These are phyloP conservation scores for Lactifluus volemus DNA, from an alignment of 768 basidiomycete species.

Conservation along the genomic window DNA sequence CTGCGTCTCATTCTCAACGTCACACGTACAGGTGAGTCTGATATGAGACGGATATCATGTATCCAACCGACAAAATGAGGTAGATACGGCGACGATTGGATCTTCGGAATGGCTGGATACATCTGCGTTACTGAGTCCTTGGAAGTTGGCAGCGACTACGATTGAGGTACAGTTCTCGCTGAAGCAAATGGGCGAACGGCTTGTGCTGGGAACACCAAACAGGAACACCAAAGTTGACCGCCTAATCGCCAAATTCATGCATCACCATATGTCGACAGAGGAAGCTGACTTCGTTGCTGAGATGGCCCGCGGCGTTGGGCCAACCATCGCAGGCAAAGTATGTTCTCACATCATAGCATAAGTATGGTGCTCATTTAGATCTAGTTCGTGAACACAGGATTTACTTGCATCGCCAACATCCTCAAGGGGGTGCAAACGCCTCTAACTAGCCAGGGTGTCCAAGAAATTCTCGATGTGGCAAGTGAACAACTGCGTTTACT, in stretches of 20 bases:
- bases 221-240: conserved; percentile 60
- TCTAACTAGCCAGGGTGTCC: conserved; percentile 23
- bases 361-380: neutral
- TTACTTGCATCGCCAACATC: conserved; percentile 54
- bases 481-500: conserved; percentile 61
- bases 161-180: conserved; percentile 72
- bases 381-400: conserved; percentile 70
- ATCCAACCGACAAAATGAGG: neutral
- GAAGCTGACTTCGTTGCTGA: conserved; percentile 81
- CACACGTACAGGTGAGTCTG: conserved; percentile 41
- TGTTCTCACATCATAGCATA: neutral
- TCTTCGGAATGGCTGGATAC: conserved; percentile 52
- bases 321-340: conserved; percentile 61
- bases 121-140: conserved; percentile 64
- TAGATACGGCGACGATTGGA: conserved; percentile 34
- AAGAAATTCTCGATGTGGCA: conserved; percentile 33
- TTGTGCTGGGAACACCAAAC: conserved; percentile 47
- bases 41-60: neutral
- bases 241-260: conserved; percentile 58
- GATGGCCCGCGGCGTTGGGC: conserved; percentile 64
- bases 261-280: conserved; percentile 64
- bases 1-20: conserved; percentile 60
- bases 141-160: conserved; percentile 75
- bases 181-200: conserved; percentile 61
- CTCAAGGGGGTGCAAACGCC: conserved; percentile 29